Percentiles rank a stretch among this genome's conserved stretches.
These are phyloP conservation scores for Fusarium sp. DNA, from an alignment of 2,329 filamentous ascomycete species.

Conservation along the genomic window DNA sequence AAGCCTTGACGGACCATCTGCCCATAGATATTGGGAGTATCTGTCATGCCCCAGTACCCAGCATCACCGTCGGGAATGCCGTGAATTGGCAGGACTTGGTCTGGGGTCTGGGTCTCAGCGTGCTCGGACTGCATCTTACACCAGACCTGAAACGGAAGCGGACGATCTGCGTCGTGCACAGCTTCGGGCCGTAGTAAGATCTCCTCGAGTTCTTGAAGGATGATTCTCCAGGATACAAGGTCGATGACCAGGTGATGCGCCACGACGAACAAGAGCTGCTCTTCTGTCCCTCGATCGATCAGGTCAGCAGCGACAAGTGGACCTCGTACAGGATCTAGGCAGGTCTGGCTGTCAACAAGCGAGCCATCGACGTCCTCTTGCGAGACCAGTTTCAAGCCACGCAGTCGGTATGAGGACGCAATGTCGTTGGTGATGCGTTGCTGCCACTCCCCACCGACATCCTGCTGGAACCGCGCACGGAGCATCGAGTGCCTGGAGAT, in stretches of 20 bases:
- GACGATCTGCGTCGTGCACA: slow-evolving; percentile 21
- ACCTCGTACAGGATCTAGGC: background rate
- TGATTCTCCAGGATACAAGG: slow-evolving; percentile 58
- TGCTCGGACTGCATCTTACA: slow-evolving; percentile 46
- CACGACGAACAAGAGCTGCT: slow-evolving; percentile 49
- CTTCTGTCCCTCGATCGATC: slow-evolving; percentile 11
- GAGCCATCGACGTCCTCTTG: background rate
- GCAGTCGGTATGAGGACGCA: slow-evolving; percentile 15
- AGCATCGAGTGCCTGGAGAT: slow-evolving; percentile 34
- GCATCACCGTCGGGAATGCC: slow-evolving; percentile 33
- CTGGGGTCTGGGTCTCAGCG: slow-evolving; percentile 3
- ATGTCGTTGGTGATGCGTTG: slow-evolving; percentile 21
- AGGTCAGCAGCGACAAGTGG: slow-evolving; percentile 28
- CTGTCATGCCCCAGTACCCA: slow-evolving; percentile 42
- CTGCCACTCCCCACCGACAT: background rate
- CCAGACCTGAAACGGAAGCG: slow-evolving; percentile 52
- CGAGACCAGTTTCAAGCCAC: background rate
- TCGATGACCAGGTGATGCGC: slow-evolving; percentile 55
- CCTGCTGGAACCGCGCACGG: slow-evolving; percentile 20
- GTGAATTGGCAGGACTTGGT: slow-evolving; percentile 40
- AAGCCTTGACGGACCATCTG: slow-evolving; percentile 33
- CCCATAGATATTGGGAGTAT: slow-evolving; percentile 31
- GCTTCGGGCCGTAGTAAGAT: slow-evolving; percentile 39
- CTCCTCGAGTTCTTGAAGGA: slow-evolving; percentile 50
- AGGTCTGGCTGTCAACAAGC: slow-evolving; percentile 26